Evolutionary conservation across 129 eudicot species (phyloP).

Genomic region (Artemisia annua): DNA sequence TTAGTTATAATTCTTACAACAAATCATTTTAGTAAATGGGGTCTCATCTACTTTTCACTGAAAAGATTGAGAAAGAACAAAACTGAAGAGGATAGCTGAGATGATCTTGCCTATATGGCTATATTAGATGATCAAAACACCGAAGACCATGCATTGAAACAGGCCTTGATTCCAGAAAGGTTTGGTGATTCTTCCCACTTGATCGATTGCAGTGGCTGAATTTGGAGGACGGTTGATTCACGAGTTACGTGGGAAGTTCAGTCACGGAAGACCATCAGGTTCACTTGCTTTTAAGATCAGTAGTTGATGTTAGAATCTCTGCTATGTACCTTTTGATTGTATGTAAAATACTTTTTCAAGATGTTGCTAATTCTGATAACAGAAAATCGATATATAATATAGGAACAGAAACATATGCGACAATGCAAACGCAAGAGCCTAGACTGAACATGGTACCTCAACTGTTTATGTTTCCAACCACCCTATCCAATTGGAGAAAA

Average conservation of each 20-base stretch:
- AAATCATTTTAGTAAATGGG: no score
- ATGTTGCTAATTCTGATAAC: no score
- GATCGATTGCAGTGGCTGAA: slow-evolving; percentile 34
- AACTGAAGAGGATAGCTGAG: slow-evolving; percentile 30
- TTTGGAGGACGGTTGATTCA: slow-evolving; percentile 38
- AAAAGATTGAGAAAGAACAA: slow-evolving; percentile 26
- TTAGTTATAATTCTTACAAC: no score
- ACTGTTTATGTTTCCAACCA: no score
- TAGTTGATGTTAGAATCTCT: no score
- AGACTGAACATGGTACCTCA: no score
- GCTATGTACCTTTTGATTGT: no score
- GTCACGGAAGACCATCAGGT: slow-evolving; percentile 54
- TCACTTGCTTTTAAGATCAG: slow-evolving; percentile 31
- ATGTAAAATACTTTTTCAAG: no score
- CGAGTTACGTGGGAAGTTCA: slow-evolving; percentile 36
- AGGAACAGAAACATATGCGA: no score
- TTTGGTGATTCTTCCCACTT: slow-evolving; percentile 33
- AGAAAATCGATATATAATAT: no score
- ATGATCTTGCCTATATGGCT: slow-evolving; percentile 44
- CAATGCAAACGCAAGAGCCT: no score
- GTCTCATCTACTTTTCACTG: slow-evolving; percentile 5
- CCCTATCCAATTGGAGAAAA: no score
- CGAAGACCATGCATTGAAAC: slow-evolving; percentile 30
- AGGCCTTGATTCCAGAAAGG: slow-evolving; percentile 34
- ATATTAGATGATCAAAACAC: slow-evolving; percentile 28